Conservation (phyloP, 2,329 filamentous ascomycete species). For the Rhinocladiella mackenziei region DNA sequence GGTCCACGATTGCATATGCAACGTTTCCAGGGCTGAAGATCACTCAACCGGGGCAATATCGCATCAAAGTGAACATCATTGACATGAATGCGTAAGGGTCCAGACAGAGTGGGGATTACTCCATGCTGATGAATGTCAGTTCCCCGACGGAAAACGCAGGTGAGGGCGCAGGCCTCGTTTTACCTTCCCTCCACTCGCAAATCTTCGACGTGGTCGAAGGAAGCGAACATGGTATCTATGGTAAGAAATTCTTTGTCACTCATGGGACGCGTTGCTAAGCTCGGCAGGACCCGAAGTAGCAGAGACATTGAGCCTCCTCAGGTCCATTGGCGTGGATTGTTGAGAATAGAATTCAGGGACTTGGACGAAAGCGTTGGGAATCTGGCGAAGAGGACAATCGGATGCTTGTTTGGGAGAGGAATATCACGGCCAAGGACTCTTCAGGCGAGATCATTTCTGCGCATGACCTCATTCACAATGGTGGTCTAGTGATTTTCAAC, state of each 20-base stretch:
- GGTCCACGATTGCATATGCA: slow-evolving; percentile 23
- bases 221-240: slow-evolving; percentile 12
- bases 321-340: slow-evolving; percentile 19
- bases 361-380: background rate
- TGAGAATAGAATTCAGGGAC: background rate
- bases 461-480: too few species aligned
- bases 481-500: too few species aligned
- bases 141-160: background rate
- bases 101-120: background rate
- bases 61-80: slow-evolving; percentile 25
- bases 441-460: too few species aligned
- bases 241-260: slow-evolving; percentile 4
- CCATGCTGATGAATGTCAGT: slow-evolving; percentile 7
- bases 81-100: slow-evolving; percentile 27
- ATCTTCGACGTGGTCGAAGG: slow-evolving; percentile 25
- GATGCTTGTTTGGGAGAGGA: too few species aligned
- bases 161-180: slow-evolving; percentile 7
- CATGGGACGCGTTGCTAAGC: background rate
- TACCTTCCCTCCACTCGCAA: slow-evolving; percentile 20
- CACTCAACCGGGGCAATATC: slow-evolving; percentile 24
- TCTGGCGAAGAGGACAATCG: too few species aligned
- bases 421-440: too few species aligned
- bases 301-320: slow-evolving; percentile 11
- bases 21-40: slow-evolving; percentile 26
- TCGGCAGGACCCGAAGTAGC: slow-evolving; percentile 8